Conservation (phyloP, 2,329 filamentous ascomycete genomes). For the Penicillium hordei region DNA sequence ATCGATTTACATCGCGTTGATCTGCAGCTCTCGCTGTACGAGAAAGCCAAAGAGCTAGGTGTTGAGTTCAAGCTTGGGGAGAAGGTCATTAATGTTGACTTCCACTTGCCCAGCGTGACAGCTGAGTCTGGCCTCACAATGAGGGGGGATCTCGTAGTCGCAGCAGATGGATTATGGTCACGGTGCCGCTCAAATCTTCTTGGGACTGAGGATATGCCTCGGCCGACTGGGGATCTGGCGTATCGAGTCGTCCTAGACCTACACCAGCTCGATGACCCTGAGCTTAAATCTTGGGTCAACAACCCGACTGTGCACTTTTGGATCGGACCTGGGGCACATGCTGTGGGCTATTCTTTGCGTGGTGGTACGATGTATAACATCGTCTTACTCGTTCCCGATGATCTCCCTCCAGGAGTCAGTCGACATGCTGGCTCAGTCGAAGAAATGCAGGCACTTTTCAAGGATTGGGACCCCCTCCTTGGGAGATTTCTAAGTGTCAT, state of each 20-base stretch:
- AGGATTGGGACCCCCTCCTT: constrained; percentile 61
- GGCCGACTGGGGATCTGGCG: neutral
- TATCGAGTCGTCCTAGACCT: neutral
- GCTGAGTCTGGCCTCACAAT: neutral
- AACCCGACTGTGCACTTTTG: constrained; percentile 54
- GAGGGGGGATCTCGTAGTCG: neutral
- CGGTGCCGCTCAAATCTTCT: neutral
- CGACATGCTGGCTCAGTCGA: constrained; percentile 55
- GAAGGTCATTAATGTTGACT: neutral
- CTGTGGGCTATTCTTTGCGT: constrained; percentile 60
- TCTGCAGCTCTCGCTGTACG: neutral
- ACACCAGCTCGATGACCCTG: neutral
- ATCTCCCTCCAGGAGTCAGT: constrained; percentile 56
- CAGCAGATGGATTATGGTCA: neutral
- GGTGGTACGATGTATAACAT: constrained; percentile 63
- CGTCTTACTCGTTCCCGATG: constrained; percentile 64
- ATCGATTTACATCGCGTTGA: neutral
- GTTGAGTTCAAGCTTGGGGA: neutral
- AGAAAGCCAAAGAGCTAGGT: neutral
- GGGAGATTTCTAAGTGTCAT: neutral
- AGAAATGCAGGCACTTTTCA: constrained; percentile 62
- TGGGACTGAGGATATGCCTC: neutral
- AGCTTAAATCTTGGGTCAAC: neutral
- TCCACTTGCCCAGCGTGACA: neutral
- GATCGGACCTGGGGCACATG: constrained; percentile 63